Conservation (phyloP, 139 green algal species). For the Asterochloris erici region DNA sequence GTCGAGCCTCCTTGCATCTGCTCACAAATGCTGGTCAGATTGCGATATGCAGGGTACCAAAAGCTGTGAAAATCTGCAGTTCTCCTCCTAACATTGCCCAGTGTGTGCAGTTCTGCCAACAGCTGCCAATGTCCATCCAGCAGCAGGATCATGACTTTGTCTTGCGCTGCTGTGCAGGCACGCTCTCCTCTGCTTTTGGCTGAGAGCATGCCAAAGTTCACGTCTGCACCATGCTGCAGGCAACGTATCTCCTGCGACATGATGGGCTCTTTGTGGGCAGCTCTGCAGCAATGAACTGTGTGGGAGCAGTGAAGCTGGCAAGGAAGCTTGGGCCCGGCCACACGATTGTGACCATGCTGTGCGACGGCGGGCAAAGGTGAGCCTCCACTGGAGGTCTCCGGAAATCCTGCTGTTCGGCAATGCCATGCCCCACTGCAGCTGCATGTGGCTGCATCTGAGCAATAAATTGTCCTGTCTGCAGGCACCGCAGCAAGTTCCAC, state of each 20-base stretch:
- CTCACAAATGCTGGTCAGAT: no score
- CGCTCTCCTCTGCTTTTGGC: no score
- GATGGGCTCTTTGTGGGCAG: slow-evolving; percentile 92
- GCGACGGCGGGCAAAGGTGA: slow-evolving; percentile 74
- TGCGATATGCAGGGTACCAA: no score
- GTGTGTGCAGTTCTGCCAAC: no score
- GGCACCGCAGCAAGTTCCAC: slow-evolving; percentile 86
- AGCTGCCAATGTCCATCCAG: no score
- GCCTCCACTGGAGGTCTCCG: neutral
- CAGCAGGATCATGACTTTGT: no score
- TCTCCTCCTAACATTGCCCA: no score
- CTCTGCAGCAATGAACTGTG: slow-evolving; percentile 84
- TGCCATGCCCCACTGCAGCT: neutral
- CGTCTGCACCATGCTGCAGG: slow-evolving; percentile 29
- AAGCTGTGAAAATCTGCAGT: no score
- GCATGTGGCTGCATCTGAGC: neutral
- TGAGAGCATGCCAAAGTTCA: neutral
- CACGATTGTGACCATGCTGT: slow-evolving; percentile 89
- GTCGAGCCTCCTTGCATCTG: no score
- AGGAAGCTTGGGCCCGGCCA: slow-evolving; percentile 73
- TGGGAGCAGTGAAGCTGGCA: slow-evolving; percentile 87
- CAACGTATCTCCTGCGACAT: slow-evolving; percentile 76
- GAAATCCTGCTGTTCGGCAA: neutral
- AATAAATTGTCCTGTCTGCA: neutral
- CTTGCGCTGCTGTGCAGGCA: no score